These are phyloP conservation scores for Xylaria venustula DNA, from an alignment of 495 filamentous ascomycete genomes.

Conservation along the genomic window DNA sequence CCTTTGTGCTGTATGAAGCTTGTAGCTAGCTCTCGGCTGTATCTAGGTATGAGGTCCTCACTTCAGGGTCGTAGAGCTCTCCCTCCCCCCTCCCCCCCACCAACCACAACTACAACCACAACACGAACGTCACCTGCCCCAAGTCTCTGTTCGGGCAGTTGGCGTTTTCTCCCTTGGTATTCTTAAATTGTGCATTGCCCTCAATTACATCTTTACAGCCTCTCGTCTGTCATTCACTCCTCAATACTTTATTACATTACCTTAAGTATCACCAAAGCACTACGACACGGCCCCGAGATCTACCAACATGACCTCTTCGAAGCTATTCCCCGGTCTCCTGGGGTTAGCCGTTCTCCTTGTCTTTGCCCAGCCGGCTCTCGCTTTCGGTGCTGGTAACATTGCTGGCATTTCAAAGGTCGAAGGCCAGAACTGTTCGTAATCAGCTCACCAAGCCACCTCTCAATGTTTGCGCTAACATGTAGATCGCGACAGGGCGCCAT, in stretches of 20 bases:
- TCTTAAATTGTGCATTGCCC: not conserved
- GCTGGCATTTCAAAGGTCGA: slow-evolving; percentile 71
- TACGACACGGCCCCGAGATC: not conserved
- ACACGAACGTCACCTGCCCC: not conserved
- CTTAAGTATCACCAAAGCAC: not conserved
- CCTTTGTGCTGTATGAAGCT: too few species aligned
- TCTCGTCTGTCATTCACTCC: not conserved
- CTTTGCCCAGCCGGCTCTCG: slow-evolving; percentile 61
- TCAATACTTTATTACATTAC: too few species aligned
- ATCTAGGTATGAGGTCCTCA: too few species aligned
- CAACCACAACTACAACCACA: slow-evolving; percentile 4
- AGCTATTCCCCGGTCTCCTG: slow-evolving; percentile 41
- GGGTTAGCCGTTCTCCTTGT: slow-evolving; percentile 44
- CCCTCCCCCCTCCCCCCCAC: not conserved
- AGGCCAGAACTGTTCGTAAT: slow-evolving; percentile 67
- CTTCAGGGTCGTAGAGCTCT: not conserved
- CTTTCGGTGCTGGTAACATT: slow-evolving; percentile 89
- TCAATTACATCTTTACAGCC: too few species aligned
- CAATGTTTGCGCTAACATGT: not conserved
- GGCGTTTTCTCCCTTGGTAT: not conserved
- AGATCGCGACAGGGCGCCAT: slow-evolving; percentile 65
- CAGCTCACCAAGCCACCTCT: not conserved
- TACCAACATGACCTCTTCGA: slow-evolving; percentile 37
- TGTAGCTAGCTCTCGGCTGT: too few species aligned
- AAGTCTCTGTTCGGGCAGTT: not conserved